Base-by-base conservation (phyloP, 805 yeast genomes). In the Lachancea quebecensis region DNA sequence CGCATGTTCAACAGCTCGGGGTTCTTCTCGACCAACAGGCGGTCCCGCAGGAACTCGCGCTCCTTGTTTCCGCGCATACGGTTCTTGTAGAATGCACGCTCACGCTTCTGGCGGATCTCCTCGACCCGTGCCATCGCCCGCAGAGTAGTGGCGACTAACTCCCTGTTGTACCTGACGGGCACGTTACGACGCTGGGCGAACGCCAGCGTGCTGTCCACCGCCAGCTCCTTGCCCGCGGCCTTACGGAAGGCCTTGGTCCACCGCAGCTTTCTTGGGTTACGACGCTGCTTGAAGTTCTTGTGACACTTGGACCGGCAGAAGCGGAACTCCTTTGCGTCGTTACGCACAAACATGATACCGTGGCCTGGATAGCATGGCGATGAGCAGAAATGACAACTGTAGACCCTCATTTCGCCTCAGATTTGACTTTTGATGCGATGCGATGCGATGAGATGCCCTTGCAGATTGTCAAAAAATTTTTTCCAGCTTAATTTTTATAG, bases 241-340 rank as follows among this genome's bases (percentile, higher is more conserved):
- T 93, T 93, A 72, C 99, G 81, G 78, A 93, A 93, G 1, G 99
- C 98, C 69, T 93, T 93, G 46, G 99, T 93, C 99, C 99, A 93
- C 71, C 79, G 85, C 69, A 90, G 81, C 70, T 93, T 93, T 73
- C 99, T 83, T 58, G 99, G 99, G 73, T 93, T 93, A 70, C 99
- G 83, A 75, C 96, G 89, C 73, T 89, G 95, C 67, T 93, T 93
- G 81, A 93, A 93, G 45, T 89, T 84, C 66, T 90, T 88, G 72
- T 93, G 99, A 73, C 99, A 93, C 67, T 93, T 93, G 50, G 98
- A 89, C 65, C 97, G 87, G 60, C 99, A 93, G 73, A 93, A 93
- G 59, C 96, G 77, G 68, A 93, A 93, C 69, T 89, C 98, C 65
- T 93, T 93, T 54, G 98, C 95, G 63, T 93, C 99, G 66, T 93